These are phyloP conservation scores for Gonapodya prolifera DNA, from an alignment of 192 early-diverging fungal genomes.

Conservation along the genomic window DNA sequence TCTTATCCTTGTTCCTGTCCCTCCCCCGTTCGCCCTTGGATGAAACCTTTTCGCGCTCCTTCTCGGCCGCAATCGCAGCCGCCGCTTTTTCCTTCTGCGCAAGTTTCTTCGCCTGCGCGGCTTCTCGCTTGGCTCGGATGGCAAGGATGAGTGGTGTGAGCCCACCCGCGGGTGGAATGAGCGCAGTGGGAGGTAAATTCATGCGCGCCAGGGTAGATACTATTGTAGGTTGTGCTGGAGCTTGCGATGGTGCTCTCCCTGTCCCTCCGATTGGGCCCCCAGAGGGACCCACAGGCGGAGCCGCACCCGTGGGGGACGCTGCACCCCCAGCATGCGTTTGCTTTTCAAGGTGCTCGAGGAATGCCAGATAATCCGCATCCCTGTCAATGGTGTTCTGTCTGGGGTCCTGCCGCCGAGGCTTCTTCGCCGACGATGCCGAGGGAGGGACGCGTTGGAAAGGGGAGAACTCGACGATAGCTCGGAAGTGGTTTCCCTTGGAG, in stretches of 20 bases:
- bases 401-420: slow-evolving; percentile 45
- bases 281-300: slow-evolving; percentile 20
- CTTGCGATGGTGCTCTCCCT: slow-evolving; percentile 19
- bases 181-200: neutral
- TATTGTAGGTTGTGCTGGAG: slow-evolving; percentile 2
- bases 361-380: slow-evolving; percentile 64
- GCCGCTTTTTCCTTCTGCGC: neutral
- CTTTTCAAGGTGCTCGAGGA: slow-evolving; percentile 50
- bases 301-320: slow-evolving; percentile 2
- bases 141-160: slow-evolving; percentile 9
- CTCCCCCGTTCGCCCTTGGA: neutral
- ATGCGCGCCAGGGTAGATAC: slow-evolving; percentile 6
- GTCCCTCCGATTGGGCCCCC: slow-evolving; percentile 19
- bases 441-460: slow-evolving; percentile 56
- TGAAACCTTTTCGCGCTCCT: neutral
- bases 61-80: neutral
- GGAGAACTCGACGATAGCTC: slow-evolving; percentile 69
- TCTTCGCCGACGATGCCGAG: slow-evolving; percentile 17
- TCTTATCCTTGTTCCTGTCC: neutral
- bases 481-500: slow-evolving; percentile 46
- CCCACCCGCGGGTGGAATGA: slow-evolving; percentile 5
- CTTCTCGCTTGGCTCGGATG: slow-evolving; percentile 12
- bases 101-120: slow-evolving; percentile 2
- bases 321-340: slow-evolving; percentile 7
- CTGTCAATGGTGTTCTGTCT: slow-evolving; percentile 64